Percentiles rank a stretch among this genome's conserved stretches.
Conservation (phyloP, 1,139 yeast genomes). For the Saccharomyces hybrid region DNA sequence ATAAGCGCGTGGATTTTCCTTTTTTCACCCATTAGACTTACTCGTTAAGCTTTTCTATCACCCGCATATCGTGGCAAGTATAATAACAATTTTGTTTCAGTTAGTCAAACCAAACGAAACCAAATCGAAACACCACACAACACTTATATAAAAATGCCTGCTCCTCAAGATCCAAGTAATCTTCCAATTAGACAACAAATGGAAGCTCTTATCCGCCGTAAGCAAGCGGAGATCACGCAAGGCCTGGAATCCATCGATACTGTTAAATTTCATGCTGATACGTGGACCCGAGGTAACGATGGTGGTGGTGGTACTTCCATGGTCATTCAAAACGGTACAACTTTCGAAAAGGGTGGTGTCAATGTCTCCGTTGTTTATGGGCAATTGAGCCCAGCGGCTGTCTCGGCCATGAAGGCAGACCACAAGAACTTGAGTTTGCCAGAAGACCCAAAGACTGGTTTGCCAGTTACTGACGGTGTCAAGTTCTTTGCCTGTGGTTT, state of each 20-base stretch:
- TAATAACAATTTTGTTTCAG: not conserved
- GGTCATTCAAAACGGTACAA: conserved; percentile 82
- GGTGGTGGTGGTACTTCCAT: conserved; percentile 91
- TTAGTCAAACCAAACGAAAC: not conserved
- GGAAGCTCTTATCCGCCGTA: conserved; percentile 74
- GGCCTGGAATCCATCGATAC: conserved; percentile 58
- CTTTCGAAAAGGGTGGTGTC: conserved; percentile 93
- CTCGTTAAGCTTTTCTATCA: not conserved
- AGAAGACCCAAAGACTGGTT: conserved; percentile 39
- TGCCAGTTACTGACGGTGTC: conserved; percentile 32
- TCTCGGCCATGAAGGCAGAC: conserved; percentile 79
- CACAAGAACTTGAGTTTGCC: conserved; percentile 61
- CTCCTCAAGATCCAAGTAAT: conserved; percentile 27
- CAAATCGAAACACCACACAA: not conserved
- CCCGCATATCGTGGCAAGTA: not conserved
- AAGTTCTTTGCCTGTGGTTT: conserved; percentile 91
- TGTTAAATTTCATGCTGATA: conserved; percentile 60
- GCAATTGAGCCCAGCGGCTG: conserved; percentile 75
- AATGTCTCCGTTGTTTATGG: conserved; percentile 89
- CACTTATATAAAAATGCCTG: conserved; percentile 20
- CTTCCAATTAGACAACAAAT: conserved; percentile 54
- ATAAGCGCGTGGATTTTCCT: not conserved
- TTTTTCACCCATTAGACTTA: not conserved
- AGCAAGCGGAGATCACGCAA: conserved; percentile 70
- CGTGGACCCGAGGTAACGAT: conserved; percentile 76